Percentiles rank a stretch among this genome's conserved stretches.
Evolutionary conservation across 805 yeast species (phyloP).

Genomic region (Suhomyces sp.): DNA sequence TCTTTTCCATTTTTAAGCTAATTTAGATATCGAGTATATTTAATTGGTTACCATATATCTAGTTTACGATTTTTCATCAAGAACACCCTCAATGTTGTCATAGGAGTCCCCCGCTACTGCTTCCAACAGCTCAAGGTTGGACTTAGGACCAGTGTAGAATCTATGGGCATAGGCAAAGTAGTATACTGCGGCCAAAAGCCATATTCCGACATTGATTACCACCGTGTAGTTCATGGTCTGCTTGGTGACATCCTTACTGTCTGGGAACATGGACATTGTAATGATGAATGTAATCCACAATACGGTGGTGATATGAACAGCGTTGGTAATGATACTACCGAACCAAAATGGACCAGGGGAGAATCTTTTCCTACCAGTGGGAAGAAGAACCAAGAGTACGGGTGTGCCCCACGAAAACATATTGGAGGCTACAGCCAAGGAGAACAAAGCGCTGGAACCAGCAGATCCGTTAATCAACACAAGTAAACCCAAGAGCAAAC

Average conservation of each 20-base stretch:
- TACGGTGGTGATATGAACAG: slow-evolving; percentile 47
- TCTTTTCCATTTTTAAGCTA: no score
- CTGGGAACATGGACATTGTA: slow-evolving; percentile 63
- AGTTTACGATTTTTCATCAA: not conserved
- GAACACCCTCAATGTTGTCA: slow-evolving; percentile 2
- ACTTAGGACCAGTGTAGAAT: slow-evolving; percentile 55
- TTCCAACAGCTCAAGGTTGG: slow-evolving; percentile 10
- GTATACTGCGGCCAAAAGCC: slow-evolving; percentile 54
- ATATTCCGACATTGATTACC: slow-evolving; percentile 60
- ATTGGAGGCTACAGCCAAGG: slow-evolving; percentile 62
- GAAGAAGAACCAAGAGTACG: slow-evolving; percentile 47
- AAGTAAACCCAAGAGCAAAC: slow-evolving; percentile 55
- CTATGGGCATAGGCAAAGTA: slow-evolving; percentile 53
- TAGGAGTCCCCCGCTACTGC: slow-evolving; percentile 2
- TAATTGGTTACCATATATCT: not conserved
- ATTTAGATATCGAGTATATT: not conserved
- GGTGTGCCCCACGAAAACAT: slow-evolving; percentile 65
- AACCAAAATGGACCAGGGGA: slow-evolving; percentile 67
- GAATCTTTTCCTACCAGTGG: slow-evolving; percentile 50
- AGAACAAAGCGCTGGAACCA: slow-evolving; percentile 61
- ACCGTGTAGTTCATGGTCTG: slow-evolving; percentile 67
- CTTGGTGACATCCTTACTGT: slow-evolving; percentile 37
- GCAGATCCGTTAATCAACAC: slow-evolving; percentile 60
- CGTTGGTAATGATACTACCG: slow-evolving; percentile 49
- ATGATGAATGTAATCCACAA: slow-evolving; percentile 54